Evolutionary conservation across 192 early-diverging fungal genomes (phyloP).

Genomic region (Linnemannia hyalina): DNA sequence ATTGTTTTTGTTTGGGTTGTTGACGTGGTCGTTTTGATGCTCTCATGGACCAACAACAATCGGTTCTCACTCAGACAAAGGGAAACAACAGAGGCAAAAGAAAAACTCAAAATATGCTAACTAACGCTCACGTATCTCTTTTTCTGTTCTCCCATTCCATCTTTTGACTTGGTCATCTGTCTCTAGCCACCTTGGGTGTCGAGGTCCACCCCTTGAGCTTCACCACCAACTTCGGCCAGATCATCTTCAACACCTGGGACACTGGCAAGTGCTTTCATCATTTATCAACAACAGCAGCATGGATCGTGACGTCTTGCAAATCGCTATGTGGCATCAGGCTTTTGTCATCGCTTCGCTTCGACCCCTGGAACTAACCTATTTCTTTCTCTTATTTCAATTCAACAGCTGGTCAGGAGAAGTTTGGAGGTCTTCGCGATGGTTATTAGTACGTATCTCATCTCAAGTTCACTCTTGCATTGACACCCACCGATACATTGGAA

Average conservation of each 20-base stretch:
- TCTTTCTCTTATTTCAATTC: not conserved
- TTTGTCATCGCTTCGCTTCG: not conserved
- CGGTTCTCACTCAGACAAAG: not conserved
- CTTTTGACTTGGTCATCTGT: conserved; percentile 5
- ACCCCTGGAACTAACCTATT: not conserved
- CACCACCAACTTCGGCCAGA: conserved; percentile 96
- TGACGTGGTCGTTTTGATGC: not conserved
- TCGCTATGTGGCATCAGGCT: not conserved
- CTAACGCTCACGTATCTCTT: not conserved
- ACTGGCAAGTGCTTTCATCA: conserved; percentile 64
- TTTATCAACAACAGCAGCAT: not conserved
- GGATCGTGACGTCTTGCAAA: not conserved
- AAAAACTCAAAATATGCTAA: not conserved
- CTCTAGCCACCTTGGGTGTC: conserved; percentile 96
- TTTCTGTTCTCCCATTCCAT: not conserved
- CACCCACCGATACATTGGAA: too few species aligned
- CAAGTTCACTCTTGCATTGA: not conserved
- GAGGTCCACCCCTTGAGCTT: conserved; percentile 99
- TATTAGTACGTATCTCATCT: conserved; percentile 84
- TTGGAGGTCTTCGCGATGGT: conserved; percentile 99
- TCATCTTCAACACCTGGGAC: conserved; percentile 99
- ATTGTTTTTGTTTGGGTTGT: not conserved
- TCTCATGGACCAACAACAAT: not conserved
- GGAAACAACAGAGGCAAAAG: not conserved
- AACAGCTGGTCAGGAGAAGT: conserved; percentile 98